Evolutionary conservation across 2,329 filamentous ascomycete species (phyloP).

Genomic region (Salinomyces thailandicus): DNA sequence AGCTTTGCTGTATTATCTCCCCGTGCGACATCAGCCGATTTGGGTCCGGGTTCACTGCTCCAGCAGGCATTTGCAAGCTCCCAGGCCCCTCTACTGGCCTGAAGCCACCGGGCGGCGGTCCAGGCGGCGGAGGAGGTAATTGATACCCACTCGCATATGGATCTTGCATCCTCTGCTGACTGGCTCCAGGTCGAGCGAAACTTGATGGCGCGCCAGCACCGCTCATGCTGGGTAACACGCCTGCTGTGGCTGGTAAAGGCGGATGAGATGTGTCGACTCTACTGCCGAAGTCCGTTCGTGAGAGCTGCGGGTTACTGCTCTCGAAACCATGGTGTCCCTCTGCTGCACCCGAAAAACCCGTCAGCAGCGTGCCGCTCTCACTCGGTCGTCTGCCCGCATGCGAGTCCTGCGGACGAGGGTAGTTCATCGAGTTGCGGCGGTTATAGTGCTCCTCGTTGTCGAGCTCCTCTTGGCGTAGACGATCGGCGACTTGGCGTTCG

Average conservation of each 20-base stretch:
- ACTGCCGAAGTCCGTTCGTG: slow-evolving; percentile 24
- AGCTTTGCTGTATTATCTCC: slow-evolving; percentile 20
- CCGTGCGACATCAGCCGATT: slow-evolving; percentile 23
- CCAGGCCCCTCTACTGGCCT: slow-evolving; percentile 14
- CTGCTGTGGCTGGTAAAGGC: slow-evolving; percentile 25
- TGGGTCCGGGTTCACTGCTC: slow-evolving; percentile 31
- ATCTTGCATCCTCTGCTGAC: slow-evolving; percentile 4
- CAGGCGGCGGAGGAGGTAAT: slow-evolving; percentile 19
- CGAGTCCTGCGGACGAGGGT: slow-evolving; percentile 20
- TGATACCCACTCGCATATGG: slow-evolving; percentile 3
- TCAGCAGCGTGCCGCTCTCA: slow-evolving; percentile 23
- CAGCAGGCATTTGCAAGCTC: slow-evolving; percentile 27
- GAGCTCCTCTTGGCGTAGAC: slow-evolving; percentile 39
- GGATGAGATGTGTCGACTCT: slow-evolving; percentile 22
- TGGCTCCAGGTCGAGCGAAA: slow-evolving; percentile 5
- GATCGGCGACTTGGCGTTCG: slow-evolving; percentile 51
- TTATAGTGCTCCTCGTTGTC: slow-evolving; percentile 30
- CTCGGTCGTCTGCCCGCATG: slow-evolving; percentile 18
- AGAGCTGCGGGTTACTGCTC: slow-evolving; percentile 35
- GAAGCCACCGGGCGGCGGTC: slow-evolving; percentile 17
- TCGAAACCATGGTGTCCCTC: slow-evolving; percentile 28
- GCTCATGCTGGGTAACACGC: slow-evolving; percentile 11
- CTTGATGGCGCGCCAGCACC: slow-evolving; percentile 5
- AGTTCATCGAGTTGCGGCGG: slow-evolving; percentile 21
- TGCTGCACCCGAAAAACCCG: slow-evolving; percentile 12